phyloP scores from a whole-genome alignment of 768 basidiomycete genomes.

The Suillus lakei region DNA sequence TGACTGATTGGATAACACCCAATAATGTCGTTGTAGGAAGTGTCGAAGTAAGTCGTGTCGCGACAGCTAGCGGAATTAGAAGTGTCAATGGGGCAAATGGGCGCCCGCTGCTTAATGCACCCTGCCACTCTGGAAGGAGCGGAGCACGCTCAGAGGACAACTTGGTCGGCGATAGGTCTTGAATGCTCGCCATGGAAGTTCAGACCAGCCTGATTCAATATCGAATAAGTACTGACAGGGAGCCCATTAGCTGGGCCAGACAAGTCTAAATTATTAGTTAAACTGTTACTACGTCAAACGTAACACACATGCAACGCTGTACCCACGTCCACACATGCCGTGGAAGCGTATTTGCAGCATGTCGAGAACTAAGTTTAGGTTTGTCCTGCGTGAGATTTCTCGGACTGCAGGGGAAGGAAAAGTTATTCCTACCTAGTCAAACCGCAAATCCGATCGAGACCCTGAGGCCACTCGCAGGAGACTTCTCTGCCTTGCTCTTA shows the following conservation, averaged over 20 bases:
- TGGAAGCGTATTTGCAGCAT: background rate
- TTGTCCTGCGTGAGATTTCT: background rate
- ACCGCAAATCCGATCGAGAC: background rate
- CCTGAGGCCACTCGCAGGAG: background rate
- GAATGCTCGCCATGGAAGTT: background rate
- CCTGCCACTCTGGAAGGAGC: slow-evolving; percentile 2
- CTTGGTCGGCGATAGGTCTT: background rate
- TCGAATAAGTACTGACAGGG: background rate
- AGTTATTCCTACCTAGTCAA: background rate
- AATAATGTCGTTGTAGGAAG: slow-evolving; percentile 32
- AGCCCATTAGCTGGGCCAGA: background rate
- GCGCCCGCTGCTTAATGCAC: background rate
- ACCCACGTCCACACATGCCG: no score
- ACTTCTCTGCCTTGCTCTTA: background rate
- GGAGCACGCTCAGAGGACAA: background rate
- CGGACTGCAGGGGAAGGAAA: background rate
- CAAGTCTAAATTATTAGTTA: background rate
- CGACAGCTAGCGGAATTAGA: slow-evolving; percentile 32
- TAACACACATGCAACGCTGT: background rate
- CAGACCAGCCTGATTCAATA: background rate
- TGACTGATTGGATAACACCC: slow-evolving; percentile 27
- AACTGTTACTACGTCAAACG: background rate
- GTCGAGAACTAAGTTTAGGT: background rate
- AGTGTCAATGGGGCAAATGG: slow-evolving; percentile 21
- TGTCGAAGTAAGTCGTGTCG: slow-evolving; percentile 22